A percentile compares a stretch with the other conserved stretches of the same genome.
Evolutionary conservation across 2,329 filamentous ascomycete genomes (phyloP).

Genomic region (Ophiognomonia clavigignenti-juglandacearum): DNA sequence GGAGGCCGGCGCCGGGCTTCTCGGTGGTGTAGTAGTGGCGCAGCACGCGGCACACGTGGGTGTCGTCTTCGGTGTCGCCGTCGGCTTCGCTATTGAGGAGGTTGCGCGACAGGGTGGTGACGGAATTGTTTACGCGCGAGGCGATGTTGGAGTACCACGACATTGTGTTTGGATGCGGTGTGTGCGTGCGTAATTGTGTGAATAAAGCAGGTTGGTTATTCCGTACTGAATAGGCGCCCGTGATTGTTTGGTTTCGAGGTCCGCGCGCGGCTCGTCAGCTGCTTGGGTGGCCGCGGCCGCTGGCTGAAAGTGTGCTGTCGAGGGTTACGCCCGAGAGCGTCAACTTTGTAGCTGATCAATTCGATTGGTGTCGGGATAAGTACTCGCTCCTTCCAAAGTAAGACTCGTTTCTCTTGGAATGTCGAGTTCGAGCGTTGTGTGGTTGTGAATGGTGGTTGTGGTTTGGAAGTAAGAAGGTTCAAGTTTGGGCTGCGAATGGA

Average conservation of each 20-base stretch:
- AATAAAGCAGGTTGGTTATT: too few species aligned
- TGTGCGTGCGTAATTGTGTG: too few species aligned
- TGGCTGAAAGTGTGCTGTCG: not conserved
- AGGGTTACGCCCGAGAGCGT: too few species aligned
- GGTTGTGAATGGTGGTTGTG: not conserved
- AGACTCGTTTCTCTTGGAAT: not conserved
- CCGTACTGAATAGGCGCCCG: slow-evolving; percentile 1
- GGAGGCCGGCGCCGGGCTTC: slow-evolving; percentile 71
- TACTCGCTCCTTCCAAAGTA: not conserved
- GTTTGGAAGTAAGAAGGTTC: not conserved
- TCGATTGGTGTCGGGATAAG: too few species aligned
- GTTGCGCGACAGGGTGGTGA: slow-evolving; percentile 52
- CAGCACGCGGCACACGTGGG: slow-evolving; percentile 88
- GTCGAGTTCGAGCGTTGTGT: not conserved
- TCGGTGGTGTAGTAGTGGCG: slow-evolving; percentile 92
- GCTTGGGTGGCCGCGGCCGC: not conserved
- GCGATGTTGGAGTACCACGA: slow-evolving; percentile 76
- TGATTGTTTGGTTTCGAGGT: slow-evolving; percentile 5
- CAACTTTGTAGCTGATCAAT: too few species aligned
- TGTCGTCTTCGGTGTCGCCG: slow-evolving; percentile 80
- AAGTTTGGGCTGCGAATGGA: not conserved
- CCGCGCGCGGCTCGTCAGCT: not conserved
- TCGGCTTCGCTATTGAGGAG: slow-evolving; percentile 57
- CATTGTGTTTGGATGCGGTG: too few species aligned
- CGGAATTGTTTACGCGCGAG: slow-evolving; percentile 60